Evolutionary conservation across 1,139 yeast genomes (phyloP), one percentile per base, ranked within the genome.

Genomic region (Saccharomyces hybrid): DNA sequence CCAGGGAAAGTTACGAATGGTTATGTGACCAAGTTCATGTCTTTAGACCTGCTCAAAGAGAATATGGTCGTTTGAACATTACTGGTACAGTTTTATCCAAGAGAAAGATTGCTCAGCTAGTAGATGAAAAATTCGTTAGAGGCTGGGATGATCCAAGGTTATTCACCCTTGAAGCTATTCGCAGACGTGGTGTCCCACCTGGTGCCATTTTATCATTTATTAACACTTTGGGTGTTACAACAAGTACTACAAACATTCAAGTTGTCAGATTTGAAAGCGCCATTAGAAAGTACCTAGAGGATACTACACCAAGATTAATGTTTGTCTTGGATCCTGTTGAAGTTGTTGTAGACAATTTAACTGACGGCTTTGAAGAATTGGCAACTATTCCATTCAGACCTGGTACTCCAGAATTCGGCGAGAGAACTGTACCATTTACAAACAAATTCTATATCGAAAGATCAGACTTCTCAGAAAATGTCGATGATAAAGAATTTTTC

Each of bases 61-160:
- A 95, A 72, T 95, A 90, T 68, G 99, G 99, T 62, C 84, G 99
- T 71, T 81, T 95, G 69, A 95, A 91, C 72, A 82, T 95, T 62
- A 88, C 96, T 3, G 99, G 99, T 55, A 88, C 98, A 6, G 83
- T 95, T 58, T 77, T 95, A 80, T 88, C 97, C 57, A 95, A 95
- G 79, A 82, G 99, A 70, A 95, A 93, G 74, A 91, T 95, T 70
- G 95, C 96, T 59, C 88, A 89, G 72, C 79, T 95, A 62, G 99
- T 95, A 28, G 86, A 81, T 56, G 93, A 84, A 29, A 76, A 80
- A 4, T 75, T 79, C 64, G 99, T 95, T 34, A 83, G 97, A 71
- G 97, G 89, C 48, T 95, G 99, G 99, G 95, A 95, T 73, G 99
- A 95, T 73, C 99, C 99, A 63, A 82, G 99, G 68, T 78, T 95